Evolutionary conservation across 2,329 filamentous ascomycete genomes (phyloP), one percentile per base, ranked within the genome.

Genomic region (Pseudogymnoascus sp.): DNA sequence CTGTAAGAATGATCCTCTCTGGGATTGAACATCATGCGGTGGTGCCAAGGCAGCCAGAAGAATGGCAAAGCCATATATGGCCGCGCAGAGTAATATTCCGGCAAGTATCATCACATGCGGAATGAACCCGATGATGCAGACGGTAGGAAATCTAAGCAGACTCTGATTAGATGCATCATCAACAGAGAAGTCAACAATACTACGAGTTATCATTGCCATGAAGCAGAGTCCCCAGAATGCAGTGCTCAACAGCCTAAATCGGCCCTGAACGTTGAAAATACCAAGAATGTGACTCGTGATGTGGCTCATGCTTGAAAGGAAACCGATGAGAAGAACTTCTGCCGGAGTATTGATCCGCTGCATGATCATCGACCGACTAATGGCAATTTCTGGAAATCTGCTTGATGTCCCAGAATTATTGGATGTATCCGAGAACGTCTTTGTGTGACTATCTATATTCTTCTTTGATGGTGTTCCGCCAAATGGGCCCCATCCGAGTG

Each of bases 101-200:
- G 83, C 71, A 1, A 98, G 77, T 11, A 98, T 90, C 23, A 96
- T 79, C n/a, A 98, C 81, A 75, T 98, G 93, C 1, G 95, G 95
- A 37, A 98, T 89, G 74, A 98, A 97, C 0, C 93, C 92, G 31
- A 98, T 89, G 65, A 98, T 92, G 71, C 91, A 97, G 43, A 98
- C 92, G 0, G 93, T 97, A 3, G 95, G 95, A 68, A 96, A 97
- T 66, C 91, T 85, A 45, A 97, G 80, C 10, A 96, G 80, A 3
- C 90, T 89, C 71, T 87, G 83, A 21, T 78, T 78, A 0, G 78
- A 74, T 4, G 86, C 75, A 65, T 90, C 85, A 34, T 88, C 84
- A 14, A 85, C 71, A 5, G 84, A 85, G 66, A 85, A 88, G 7
- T 79, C 80, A 28, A 85, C 72, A 36, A 91, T 85, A 67, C 90